These are phyloP conservation scores for Cryptosporidium muris DNA, from an alignment of 169 alveolate species.

Conservation along the genomic window DNA sequence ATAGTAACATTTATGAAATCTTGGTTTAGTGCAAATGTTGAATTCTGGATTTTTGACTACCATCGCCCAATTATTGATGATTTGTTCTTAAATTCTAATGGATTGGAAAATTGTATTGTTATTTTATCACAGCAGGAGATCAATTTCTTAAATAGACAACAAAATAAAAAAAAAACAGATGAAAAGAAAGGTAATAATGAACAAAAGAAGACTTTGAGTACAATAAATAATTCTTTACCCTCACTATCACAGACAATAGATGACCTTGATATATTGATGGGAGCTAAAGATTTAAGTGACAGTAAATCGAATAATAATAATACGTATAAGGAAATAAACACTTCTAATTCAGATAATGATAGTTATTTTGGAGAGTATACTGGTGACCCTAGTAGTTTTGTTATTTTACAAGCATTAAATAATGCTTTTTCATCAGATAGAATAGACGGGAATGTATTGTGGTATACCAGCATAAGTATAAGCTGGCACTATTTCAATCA, in stretches of 20 bases:
- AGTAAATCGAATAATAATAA: not conserved
- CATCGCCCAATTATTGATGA: conserved; percentile 63
- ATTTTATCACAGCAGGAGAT: conserved; percentile 28
- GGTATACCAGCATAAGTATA: conserved; percentile 47
- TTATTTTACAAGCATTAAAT: conserved; percentile 45
- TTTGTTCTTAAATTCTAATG: not conserved
- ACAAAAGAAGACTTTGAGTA: not conserved
- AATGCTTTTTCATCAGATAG: conserved; percentile 61
- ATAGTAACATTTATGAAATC: conserved; percentile 32
- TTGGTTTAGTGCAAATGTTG: conserved; percentile 59
- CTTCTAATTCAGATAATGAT: not conserved
- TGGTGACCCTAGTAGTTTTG: conserved; percentile 68
- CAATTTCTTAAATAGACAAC: not conserved
- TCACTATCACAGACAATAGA: conserved; percentile 65
- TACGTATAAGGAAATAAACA: not conserved
- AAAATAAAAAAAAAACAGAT: conserved; percentile 13
- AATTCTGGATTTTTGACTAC: conserved; percentile 57
- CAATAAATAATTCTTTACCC: conserved; percentile 22
- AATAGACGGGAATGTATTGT: conserved; percentile 45
- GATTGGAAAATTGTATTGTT: conserved; percentile 5
- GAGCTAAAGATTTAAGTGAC: conserved; percentile 24
- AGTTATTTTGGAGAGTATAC: conserved; percentile 49
- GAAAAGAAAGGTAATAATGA: conserved; percentile 13
- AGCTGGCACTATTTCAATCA: conserved; percentile 57
- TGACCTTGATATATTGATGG: conserved; percentile 63